Evolutionary conservation across 257 asterid species (phyloP).

Genomic region (Solanum sitiens): DNA sequence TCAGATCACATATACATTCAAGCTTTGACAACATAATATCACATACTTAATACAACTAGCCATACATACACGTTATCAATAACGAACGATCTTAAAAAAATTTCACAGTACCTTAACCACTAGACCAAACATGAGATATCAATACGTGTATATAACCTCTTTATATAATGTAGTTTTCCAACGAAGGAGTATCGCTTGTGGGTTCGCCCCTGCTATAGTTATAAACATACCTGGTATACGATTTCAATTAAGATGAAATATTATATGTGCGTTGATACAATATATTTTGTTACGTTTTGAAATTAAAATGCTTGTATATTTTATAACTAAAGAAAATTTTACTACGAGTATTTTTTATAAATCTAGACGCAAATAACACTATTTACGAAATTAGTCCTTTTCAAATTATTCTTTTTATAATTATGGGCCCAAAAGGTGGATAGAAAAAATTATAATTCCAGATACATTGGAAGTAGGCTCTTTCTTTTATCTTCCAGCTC

Average conservation of each 20-base stretch:
- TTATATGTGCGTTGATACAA: too few species aligned
- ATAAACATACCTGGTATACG: background rate
- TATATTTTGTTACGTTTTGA: background rate
- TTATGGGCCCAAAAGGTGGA: background rate
- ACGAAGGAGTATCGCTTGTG: too few species aligned
- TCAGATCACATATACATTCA: background rate
- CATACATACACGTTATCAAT: background rate
- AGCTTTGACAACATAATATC: background rate
- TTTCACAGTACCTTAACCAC: too few species aligned
- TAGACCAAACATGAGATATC: too few species aligned
- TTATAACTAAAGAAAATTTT: background rate
- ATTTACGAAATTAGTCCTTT: background rate
- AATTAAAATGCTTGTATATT: background rate
- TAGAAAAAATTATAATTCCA: background rate
- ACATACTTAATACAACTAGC: background rate
- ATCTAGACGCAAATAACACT: background rate
- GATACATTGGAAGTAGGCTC: background rate
- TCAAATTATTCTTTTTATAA: background rate
- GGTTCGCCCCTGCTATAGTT: background rate
- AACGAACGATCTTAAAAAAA: too few species aligned
- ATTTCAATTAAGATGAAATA: background rate
- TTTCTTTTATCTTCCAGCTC: conserved; percentile 1
- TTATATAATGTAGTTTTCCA: too few species aligned
- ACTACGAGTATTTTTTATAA: background rate
- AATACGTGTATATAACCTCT: too few species aligned